A percentile compares a stretch with the other conserved stretches of the same genome.
Conservation (phyloP, 1,139 yeast species). For the Blastobotrys serpentis region DNA sequence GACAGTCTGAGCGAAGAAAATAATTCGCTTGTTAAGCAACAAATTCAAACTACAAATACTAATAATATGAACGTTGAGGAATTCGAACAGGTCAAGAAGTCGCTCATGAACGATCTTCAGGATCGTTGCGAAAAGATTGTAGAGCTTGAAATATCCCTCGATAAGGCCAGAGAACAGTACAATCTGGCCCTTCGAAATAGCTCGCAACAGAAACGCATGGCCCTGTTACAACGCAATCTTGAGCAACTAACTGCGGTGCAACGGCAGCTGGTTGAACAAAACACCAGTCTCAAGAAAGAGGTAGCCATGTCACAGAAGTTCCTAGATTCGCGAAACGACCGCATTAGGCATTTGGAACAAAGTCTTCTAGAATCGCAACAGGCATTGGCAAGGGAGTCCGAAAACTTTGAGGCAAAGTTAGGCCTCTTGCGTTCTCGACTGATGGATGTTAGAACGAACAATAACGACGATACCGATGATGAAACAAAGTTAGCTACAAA, state of each 20-base stretch:
- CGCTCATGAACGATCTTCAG: constrained; percentile 45
- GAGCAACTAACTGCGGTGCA: constrained; percentile 46
- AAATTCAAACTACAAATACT: constrained; percentile 7
- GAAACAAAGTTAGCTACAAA: constrained; percentile 28
- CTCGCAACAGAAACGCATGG: constrained; percentile 41
- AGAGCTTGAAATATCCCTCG: constrained; percentile 45
- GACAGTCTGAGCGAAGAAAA: constrained; percentile 24
- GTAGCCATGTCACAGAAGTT: constrained; percentile 57
- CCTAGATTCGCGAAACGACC: constrained; percentile 57
- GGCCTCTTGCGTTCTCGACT: constrained; percentile 46
- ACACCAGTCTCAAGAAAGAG: constrained; percentile 45
- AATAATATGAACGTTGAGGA: constrained; percentile 19
- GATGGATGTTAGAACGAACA: constrained; percentile 29
- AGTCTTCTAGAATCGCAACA: constrained; percentile 53
- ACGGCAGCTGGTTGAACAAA: constrained; percentile 49
- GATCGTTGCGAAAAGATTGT: constrained; percentile 45
- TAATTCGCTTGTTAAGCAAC: constrained; percentile 18
- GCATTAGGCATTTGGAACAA: constrained; percentile 56
- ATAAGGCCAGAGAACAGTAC: constrained; percentile 41
- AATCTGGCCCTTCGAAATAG: constrained; percentile 35
- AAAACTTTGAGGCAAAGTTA: constrained; percentile 54
- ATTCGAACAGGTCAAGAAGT: constrained; percentile 38
- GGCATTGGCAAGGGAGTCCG: constrained; percentile 50
- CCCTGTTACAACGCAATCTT: constrained; percentile 47
- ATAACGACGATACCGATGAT: constrained; percentile 1